Percentiles rank a stretch among this genome's conserved stretches.
phyloP scores from a whole-genome alignment of 2,329 filamentous ascomycete species.

The Moelleriella libera region DNA sequence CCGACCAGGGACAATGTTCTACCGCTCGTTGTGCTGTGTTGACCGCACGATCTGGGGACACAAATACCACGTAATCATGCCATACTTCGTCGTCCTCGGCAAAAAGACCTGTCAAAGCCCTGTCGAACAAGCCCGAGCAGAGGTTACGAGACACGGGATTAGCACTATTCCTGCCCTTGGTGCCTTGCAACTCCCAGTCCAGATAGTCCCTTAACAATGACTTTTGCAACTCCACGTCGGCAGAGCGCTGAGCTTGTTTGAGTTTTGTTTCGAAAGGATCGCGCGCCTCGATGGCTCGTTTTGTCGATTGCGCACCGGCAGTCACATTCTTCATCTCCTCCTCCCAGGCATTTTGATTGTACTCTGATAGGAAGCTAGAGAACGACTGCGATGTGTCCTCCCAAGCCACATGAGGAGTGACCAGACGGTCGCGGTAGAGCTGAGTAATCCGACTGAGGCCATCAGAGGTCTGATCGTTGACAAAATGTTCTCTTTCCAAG shows the following conservation, averaged over 20 bases:
- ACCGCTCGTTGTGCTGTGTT: conserved; percentile 70
- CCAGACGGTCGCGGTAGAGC: conserved; percentile 56
- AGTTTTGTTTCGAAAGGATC: conserved; percentile 57
- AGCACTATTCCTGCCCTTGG: conserved; percentile 33
- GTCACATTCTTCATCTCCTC: conserved; percentile 57
- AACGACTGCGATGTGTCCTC: conserved; percentile 62
- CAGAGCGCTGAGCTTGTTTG: conserved; percentile 38
- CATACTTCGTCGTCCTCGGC: conserved; percentile 62
- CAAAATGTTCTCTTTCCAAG: conserved; percentile 55
- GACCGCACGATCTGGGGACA: conserved; percentile 42
- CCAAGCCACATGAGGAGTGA: conserved; percentile 62
- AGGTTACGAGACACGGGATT: conserved; percentile 30
- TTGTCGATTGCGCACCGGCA: conserved; percentile 46
- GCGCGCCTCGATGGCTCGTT: conserved; percentile 45
- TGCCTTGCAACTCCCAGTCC: conserved; percentile 64
- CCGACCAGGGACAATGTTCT: conserved; percentile 86
- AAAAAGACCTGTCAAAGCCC: conserved; percentile 57
- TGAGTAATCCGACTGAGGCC: conserved; percentile 51
- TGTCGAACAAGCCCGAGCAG: conserved; percentile 58
- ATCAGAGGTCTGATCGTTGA: conserved; percentile 36
- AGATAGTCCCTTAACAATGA: conserved; percentile 53
- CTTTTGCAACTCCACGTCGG: conserved; percentile 40
- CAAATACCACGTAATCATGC: conserved; percentile 71
- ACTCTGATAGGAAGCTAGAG: conserved; percentile 59
- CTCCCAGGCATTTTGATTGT: conserved; percentile 59